phyloP scores from a whole-genome alignment of 106 monocot genomes.

The Allium fistulosum region DNA sequence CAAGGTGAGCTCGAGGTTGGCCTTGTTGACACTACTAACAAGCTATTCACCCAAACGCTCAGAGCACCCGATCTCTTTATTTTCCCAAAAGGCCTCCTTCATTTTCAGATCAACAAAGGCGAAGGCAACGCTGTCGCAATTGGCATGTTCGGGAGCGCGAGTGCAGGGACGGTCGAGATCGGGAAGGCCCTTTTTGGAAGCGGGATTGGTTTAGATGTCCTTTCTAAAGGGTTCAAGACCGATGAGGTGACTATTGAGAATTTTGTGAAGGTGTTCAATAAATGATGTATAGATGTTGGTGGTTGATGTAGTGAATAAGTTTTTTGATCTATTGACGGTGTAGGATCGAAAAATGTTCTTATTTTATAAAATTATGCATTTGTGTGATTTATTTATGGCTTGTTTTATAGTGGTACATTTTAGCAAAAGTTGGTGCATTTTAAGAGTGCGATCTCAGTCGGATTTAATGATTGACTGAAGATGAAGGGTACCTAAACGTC shows the following conservation, averaged over 20 bases:
- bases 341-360: too few species aligned
- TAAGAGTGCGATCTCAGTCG: too few species aligned
- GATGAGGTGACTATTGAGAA: not conserved
- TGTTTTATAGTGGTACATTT: too few species aligned
- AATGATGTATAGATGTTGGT: not conserved
- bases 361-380: too few species aligned
- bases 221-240: conserved; percentile 1
- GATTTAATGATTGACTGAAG: too few species aligned
- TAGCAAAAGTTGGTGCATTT: too few species aligned
- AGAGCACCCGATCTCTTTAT: not conserved
- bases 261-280: not conserved
- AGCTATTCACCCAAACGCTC: conserved; percentile 3
- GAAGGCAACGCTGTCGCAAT: not conserved
- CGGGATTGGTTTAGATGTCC: not conserved
- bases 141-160: conserved; percentile 8
- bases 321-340: too few species aligned
- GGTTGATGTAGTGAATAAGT: too few species aligned
- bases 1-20: conserved; percentile 4
- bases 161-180: conserved; percentile 1
- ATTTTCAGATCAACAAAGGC: conserved; percentile 7
- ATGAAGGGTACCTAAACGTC: too few species aligned
- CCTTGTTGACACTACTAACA: not conserved
- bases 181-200: conserved; percentile 6
- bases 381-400: too few species aligned
- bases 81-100: conserved; percentile 12